Evolutionary conservation across 2,329 filamentous ascomycete genomes (phyloP), one percentile per base, ranked within the genome.

Genomic region (Aureobasidium zeae): DNA sequence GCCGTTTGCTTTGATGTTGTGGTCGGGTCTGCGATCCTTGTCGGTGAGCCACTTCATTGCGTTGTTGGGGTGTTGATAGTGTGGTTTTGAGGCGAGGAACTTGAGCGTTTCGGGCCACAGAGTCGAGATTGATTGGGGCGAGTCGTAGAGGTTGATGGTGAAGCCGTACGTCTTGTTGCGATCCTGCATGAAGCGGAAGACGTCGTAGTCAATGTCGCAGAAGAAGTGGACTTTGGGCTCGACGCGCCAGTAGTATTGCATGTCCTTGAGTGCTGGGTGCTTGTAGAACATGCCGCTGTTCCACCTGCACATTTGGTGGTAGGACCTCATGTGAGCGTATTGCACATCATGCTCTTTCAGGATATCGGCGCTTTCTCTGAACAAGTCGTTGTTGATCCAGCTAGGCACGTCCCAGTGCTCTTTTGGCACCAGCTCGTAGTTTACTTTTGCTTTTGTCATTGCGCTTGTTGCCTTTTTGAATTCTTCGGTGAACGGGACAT

Each of bases 291-390:
- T 74, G 58, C 91, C 91, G 58, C 85, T 93, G 69, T 98, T 98
- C 91, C 91, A 98, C 45, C 91, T 81, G 62, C 91, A 98, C 91
- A 98, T 98, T 61, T 96, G 84, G 65, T 96, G 89, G 67, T 98
- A 98, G 36, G 87, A 94, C 43, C 85, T 67, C 72, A 84, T 85
- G 54, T 79, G 74, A 57, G 85, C 86, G 63, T 98, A 98, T 61
- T 96, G 89, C 31, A 98, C 86, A 8, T 83, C 75, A 57, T 89
- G 77, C 59, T 91, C 83, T 57, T 84, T 73, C 45, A 98, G 75
- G 7, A 93, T 76, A 58, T 85, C 77, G 48, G 86, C 79, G 19
- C 87, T 94, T 62, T 94, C 87, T 28, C 79, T 64, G 67, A 86
- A 94, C 21, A 96, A 70, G 50, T 94, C 83, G 56, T 78, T 68